Conservation (phyloP, 2,329 filamentous ascomycete genomes). For the Thyridium curvatum region DNA sequence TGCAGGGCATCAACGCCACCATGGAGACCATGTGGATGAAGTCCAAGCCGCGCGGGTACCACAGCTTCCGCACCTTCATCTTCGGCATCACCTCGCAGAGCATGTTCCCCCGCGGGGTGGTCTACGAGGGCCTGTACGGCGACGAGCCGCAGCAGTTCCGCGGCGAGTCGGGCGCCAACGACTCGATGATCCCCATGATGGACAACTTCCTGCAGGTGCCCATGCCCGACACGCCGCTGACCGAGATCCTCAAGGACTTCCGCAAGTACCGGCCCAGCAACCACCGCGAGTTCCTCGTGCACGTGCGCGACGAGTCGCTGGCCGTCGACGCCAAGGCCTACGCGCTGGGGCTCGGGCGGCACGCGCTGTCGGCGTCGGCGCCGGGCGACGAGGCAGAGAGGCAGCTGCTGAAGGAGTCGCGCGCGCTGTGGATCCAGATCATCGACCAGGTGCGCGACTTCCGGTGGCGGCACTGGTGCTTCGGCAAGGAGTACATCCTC, state of each 20-base stretch:
- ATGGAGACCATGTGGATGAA: constrained; percentile 91
- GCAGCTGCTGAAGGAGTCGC: constrained; percentile 45
- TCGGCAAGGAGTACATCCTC: constrained; percentile 77
- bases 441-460: constrained; percentile 76
- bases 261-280: constrained; percentile 82
- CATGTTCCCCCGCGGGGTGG: constrained; percentile 89
- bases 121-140: constrained; percentile 79
- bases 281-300: constrained; percentile 77
- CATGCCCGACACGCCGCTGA: constrained; percentile 87
- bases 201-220: constrained; percentile 81
- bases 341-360: constrained; percentile 32
- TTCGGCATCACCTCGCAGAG: constrained; percentile 90
- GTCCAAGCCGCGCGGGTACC: constrained; percentile 78
- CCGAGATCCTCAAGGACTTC: constrained; percentile 83
- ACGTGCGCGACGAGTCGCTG: constrained; percentile 49
- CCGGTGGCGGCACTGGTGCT: constrained; percentile 80
- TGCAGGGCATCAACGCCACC: constrained; percentile 65
- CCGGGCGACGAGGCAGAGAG: constrained; percentile 16
- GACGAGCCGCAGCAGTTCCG: constrained; percentile 71
- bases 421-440: constrained; percentile 55
- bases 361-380: constrained; percentile 5
- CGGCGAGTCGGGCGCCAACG: constrained; percentile 89
- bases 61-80: constrained; percentile 91
- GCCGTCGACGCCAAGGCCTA: constrained; percentile 52
- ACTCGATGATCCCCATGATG: constrained; percentile 86